Evolutionary conservation across 352 stramenopile genomes (phyloP).

Genomic region (Phytophthora brassicae): DNA sequence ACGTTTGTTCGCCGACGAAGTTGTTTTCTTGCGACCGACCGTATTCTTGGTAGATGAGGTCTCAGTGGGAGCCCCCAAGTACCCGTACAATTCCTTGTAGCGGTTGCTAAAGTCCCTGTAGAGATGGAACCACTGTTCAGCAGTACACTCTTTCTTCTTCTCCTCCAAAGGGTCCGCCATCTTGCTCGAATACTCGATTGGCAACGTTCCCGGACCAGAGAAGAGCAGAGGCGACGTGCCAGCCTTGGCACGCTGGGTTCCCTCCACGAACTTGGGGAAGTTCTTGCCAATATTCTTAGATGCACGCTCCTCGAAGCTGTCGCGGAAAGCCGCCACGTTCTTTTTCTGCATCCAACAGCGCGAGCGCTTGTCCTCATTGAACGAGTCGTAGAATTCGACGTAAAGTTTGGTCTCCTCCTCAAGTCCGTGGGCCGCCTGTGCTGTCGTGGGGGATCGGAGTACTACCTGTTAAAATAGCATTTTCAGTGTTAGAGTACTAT

Average conservation of each 20-base stretch:
- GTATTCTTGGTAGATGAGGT: constrained; percentile 22
- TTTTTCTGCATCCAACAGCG: constrained; percentile 87
- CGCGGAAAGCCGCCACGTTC: constrained; percentile 68
- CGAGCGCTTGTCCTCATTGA: constrained; percentile 69
- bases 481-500: background rate
- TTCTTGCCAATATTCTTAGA: constrained; percentile 83
- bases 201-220: constrained; percentile 57
- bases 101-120: constrained; percentile 71
- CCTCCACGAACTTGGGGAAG: constrained; percentile 71
- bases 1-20: constrained; percentile 18
- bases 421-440: constrained; percentile 49
- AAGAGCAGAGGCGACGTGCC: constrained; percentile 71
- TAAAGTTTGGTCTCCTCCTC: constrained; percentile 78
- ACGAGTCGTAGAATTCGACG: constrained; percentile 85
- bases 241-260: constrained; percentile 71
- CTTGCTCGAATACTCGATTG: constrained; percentile 83
- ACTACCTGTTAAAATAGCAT: constrained; percentile 41
- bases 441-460: constrained; percentile 64
- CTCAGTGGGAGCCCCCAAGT: constrained; percentile 17
- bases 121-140: constrained; percentile 64
- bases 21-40: constrained; percentile 11
- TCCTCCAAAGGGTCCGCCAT: constrained; percentile 47
- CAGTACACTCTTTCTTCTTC: constrained; percentile 48
- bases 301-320: constrained; percentile 75
- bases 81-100: constrained; percentile 56